Evolutionary conservation across 2,329 filamentous ascomycete genomes (phyloP), one percentile per base, ranked within the genome.

Genomic region (Saccharata proteae): DNA sequence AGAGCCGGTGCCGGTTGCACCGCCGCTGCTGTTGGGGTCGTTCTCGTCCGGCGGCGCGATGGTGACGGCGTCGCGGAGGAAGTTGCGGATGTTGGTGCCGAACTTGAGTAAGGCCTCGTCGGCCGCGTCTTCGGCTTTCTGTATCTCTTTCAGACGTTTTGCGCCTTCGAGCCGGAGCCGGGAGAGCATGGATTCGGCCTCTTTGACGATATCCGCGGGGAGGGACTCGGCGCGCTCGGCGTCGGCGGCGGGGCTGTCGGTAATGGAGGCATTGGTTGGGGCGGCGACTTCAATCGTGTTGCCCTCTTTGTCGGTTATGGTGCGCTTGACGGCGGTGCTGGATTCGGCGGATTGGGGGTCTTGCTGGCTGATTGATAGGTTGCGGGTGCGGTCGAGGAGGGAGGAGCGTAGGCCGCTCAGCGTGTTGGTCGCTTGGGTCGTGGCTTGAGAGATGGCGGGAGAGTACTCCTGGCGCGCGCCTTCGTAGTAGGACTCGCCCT

Each of bases 81-180:
- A 96, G 56, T 88, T 80, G 21, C 83, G 72, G 29, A 98, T 75
- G 46, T 90, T 94, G 36, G 76, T 75, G 14, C 90, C 90, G 47
- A 96, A 94, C 42, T 83, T 82, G 43, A 96, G 63, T 7, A 98
- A 71, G 1, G 90, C 90, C 55, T 96, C 90, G 53, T 98, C 90
- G 6, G 90, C 90, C 4, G 88, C 88, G 50, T 96, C 88, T 57
- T 98, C 90, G 9, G 88, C 90, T 44, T 75, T 74, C 50, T 94
- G 82, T 13, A 96, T 77, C 37, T 94, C 84, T 49, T 83, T 90
- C 37, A 96, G 63, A 28, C 84, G 74, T 57, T 84, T 85, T 16
- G 81, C 67, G 4, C 85, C 85, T 58, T 92, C 82, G 13, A 65
- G 59, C 35, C 76, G 74, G 52, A 96, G 73, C 26, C 80, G 73